Evolutionary conservation across 2,329 filamentous ascomycete species (phyloP), one percentile per base, ranked within the genome.

Genomic region (Epichloe aotearoae): DNA sequence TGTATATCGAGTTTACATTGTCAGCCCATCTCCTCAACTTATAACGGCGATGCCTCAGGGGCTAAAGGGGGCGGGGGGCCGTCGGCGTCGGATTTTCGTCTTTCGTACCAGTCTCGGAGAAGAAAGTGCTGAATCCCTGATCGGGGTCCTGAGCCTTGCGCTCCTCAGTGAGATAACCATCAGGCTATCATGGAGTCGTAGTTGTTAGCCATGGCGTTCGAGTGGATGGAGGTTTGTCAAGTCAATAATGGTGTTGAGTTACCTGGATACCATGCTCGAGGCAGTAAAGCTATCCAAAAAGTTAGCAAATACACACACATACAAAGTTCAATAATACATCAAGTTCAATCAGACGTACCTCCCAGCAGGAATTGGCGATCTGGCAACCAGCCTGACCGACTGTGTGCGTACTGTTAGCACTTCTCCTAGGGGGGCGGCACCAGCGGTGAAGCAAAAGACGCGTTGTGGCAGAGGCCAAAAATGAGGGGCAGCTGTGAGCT

Each of bases 341-440:
- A 5, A 12, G 33, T 30, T 37, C 20, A 41, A 47, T 41, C 20
- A 39, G 66, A 78, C 88, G 78, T 77, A 98, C 93, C 89, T 98
- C 93, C 93, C 93, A 98, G 84, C 93, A 97, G 65, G 93, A 93
- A 80, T 98, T 98, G 77, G 91, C 93, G 69, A 98, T 98, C 74
- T 98, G 93, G 84, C 93, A 97, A 86, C 93, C 93, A 71, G 93
- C 93, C 83, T 98, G 93, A 76, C 93, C 93, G 80, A 98, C 93
- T 98, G 72, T 66, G 67, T 48, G 63, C 56, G 70, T 64, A 66
- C 61, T 58, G 75, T 86, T 69, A 85, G 79, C 64, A 73, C 63
- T 36, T 20, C 14, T 23, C 37, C 26, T 37, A 20, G 10, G 8
- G 26, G 26, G 26, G 26, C 3, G 26, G 26, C 26, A 33, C 37